These are phyloP conservation scores for Ceratobasidium sp. DNA, from an alignment of 1,284 basidiomycete species.

Conservation along the genomic window DNA sequence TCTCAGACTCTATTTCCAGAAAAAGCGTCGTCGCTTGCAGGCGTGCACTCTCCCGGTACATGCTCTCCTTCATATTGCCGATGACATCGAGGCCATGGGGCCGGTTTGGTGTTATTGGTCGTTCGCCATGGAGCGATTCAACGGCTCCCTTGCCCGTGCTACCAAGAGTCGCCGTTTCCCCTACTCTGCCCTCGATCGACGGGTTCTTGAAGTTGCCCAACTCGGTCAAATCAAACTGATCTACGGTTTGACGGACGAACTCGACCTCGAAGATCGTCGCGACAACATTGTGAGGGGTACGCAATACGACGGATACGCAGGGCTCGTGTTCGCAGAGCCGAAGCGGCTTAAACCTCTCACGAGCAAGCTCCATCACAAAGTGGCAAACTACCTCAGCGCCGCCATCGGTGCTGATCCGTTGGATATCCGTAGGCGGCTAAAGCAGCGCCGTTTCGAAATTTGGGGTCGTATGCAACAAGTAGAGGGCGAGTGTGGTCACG, in stretches of 20 bases:
- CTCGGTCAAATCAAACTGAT: conserved; percentile 24
- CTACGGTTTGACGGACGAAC: not conserved
- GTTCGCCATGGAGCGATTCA: too few relatives aligned
- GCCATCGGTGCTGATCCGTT: too few relatives aligned
- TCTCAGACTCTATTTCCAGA: conserved; percentile 55
- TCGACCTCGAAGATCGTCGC: conserved; percentile 14
- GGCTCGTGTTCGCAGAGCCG: not conserved
- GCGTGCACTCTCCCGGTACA: conserved; percentile 53
- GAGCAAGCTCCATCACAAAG: not conserved
- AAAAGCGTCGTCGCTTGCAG: conserved; percentile 47
- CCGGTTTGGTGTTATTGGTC: too few relatives aligned
- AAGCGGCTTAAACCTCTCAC: not conserved
- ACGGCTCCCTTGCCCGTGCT: conserved; percentile 45
- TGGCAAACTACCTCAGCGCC: not conserved
- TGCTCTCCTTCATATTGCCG: too few relatives aligned
- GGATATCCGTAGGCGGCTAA: not conserved
- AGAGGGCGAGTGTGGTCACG: not conserved
- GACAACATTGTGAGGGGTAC: not conserved
- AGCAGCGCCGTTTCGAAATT: not conserved
- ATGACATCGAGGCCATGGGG: too few relatives aligned
- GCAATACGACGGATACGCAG: not conserved
- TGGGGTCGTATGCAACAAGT: conserved; percentile 10
- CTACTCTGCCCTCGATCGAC: conserved; percentile 17
- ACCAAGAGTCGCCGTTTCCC: conserved; percentile 30
- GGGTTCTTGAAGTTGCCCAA: conserved; percentile 12